These are phyloP conservation scores for Pyrrhoderma noxium DNA, from an alignment of 1,284 basidiomycete species.

Conservation along the genomic window DNA sequence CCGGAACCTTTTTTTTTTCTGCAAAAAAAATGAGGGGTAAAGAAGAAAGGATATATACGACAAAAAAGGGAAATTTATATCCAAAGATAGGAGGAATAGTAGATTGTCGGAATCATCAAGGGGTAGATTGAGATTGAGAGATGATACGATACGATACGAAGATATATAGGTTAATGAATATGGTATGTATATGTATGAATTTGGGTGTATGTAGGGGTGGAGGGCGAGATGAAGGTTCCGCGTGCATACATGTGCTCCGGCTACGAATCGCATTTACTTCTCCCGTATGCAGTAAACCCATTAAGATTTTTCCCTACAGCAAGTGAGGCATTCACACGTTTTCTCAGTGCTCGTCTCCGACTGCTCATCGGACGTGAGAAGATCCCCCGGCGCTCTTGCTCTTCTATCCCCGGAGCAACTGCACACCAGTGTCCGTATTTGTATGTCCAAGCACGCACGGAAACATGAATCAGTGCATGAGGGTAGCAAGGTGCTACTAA, in stretches of 20 bases:
- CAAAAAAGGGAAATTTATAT: too few species aligned
- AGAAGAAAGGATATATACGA: too few species aligned
- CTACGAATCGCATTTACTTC: constrained; percentile 10
- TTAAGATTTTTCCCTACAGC: background rate
- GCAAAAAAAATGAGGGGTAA: too few species aligned
- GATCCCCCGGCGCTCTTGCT: constrained; percentile 39
- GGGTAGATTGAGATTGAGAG: too few species aligned
- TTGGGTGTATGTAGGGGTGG: background rate
- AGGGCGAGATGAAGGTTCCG: too few species aligned
- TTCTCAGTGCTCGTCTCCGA: constrained; percentile 20
- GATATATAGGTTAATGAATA: too few species aligned
- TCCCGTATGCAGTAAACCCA: background rate
- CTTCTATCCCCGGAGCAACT: constrained; percentile 37
- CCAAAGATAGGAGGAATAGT: too few species aligned
- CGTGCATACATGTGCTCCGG: too few species aligned
- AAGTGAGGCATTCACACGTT: background rate
- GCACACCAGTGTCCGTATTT: constrained; percentile 47
- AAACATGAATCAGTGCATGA: constrained; percentile 19
- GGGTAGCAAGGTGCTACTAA: constrained; percentile 22
- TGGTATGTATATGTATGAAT: too few species aligned
- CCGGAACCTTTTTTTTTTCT: too few species aligned
- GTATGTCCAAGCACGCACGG: constrained; percentile 39
- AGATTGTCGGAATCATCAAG: too few species aligned
- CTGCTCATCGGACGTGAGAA: constrained; percentile 29
- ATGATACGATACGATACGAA: too few species aligned